Evolutionary conservation across 768 basidiomycete genomes (phyloP), one percentile per base, ranked within the genome.

Genomic region (Russula earlei): DNA sequence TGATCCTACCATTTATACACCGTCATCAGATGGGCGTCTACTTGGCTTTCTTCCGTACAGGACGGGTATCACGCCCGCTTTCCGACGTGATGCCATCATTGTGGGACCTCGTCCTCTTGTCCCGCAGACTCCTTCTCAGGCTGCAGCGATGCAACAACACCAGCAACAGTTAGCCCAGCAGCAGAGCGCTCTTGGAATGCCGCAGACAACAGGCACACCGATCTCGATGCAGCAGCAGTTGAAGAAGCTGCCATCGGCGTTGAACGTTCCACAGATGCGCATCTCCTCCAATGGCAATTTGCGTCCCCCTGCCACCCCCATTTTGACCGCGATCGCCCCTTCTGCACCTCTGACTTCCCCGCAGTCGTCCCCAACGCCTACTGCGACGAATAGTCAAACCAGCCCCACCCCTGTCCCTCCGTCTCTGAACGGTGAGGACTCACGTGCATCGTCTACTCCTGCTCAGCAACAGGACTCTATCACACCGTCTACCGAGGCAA

Each of bases 151-250:
- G 48, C 52, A 62, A 41, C 45, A 56, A 31, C 24, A 50, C 52
- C 24, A 54, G 15, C 62, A 54, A 38, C 66, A 54, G 45, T 51
- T 43, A 36, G 38, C 56, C 27, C 31, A 54, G 25, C 49, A 50
- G 25, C 58, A 57, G 34, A 38, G 47, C 27, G 47, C 45, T 29
- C 48, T 60, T 6, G 55, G 47, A 38, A 61, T 60, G 59, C 56
- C 61, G 10, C 52, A 55, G 29, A 64, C 70, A 11, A 75, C 72
- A 55, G 81, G 76, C 6, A 74, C 78, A 0, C 77, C 83, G 0
- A 74, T 85, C n/a, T 73, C 84, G 1, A 73, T 83, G 63, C 76
- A 77, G 45, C 75, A 81, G 12, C 80, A 80, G 50, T 67, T 81
- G 64, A 83, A 83, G 72, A 78, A 80, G 65, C 76, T 85, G 71